Conservation (phyloP, 352 stramenopile species). For the Thraustochytrium sp. region DNA sequence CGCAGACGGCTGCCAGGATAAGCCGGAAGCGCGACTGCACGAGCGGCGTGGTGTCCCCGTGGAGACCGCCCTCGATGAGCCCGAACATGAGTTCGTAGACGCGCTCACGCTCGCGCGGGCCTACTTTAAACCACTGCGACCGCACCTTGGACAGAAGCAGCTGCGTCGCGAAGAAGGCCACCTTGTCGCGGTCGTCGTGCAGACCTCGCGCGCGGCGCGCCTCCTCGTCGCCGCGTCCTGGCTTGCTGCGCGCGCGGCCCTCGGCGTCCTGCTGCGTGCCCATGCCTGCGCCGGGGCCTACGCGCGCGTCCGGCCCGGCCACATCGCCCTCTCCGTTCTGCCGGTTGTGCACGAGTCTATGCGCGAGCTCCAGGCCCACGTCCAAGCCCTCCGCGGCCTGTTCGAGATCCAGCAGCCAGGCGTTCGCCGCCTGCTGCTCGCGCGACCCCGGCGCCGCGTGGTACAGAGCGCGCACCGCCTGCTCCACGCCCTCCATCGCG, state of each 20-base stretch:
- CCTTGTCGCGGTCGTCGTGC: slow-evolving; percentile 15
- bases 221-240: neutral
- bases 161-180: neutral
- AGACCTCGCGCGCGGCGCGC: neutral
- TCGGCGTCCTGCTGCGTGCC: neutral
- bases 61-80: neutral
- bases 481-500: neutral
- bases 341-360: neutral
- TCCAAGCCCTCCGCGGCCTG: neutral
- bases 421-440: neutral
- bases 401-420: neutral
- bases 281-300: neutral
- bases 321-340: neutral
- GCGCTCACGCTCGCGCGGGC: neutral
- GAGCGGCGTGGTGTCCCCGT: neutral
- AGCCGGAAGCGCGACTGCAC: neutral
- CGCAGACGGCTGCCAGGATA: neutral
- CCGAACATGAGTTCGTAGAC: neutral
- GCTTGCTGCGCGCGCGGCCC: neutral
- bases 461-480: neutral
- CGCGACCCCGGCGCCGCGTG: neutral
- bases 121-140: neutral
- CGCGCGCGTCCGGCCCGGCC: neutral
- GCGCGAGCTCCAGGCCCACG: neutral
- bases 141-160: neutral